These are phyloP conservation scores for Kwoniella botswanensis DNA, from an alignment of 768 basidiomycete genomes.

Conservation along the genomic window DNA sequence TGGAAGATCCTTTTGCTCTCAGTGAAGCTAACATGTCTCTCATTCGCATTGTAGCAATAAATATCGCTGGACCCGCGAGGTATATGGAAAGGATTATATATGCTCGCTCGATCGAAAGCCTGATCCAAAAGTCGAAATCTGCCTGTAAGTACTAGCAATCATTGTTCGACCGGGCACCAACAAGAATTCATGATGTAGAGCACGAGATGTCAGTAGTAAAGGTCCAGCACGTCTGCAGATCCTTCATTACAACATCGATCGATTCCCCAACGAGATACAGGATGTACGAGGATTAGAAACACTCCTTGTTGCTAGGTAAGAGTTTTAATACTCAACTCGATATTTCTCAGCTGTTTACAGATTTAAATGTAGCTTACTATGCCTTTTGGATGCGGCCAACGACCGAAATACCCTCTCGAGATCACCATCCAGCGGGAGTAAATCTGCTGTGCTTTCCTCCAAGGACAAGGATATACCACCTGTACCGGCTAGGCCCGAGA, in stretches of 20 bases:
- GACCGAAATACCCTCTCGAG: constrained; percentile 27
- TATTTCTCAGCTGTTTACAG: neutral
- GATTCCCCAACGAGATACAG: constrained; percentile 54
- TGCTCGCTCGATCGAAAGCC: constrained; percentile 55
- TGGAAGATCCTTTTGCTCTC: neutral
- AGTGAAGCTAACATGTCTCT: neutral
- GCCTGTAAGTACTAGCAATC: constrained; percentile 40
- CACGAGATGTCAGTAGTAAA: constrained; percentile 42
- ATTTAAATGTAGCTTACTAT: constrained; percentile 26
- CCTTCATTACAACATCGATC: constrained; percentile 55
- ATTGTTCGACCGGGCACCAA: no score
- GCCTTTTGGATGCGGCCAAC: constrained; percentile 49
- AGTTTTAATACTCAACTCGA: neutral
- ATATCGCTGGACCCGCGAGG: constrained; percentile 46
- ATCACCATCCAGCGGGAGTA: constrained; percentile 8
- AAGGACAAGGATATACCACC: constrained; percentile 7
- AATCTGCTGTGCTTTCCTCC: neutral
- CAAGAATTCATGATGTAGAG: constrained; percentile 25
- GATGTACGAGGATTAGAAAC: constrained; percentile 53
- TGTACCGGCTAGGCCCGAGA: constrained; percentile 19
- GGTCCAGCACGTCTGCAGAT: constrained; percentile 53
- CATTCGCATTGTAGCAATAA: constrained; percentile 39
- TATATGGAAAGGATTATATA: constrained; percentile 52
- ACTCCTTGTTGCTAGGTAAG: constrained; percentile 42
- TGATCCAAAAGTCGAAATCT: constrained; percentile 55